phyloP scores from a whole-genome alignment of 164 flowering plant species.

The Vitis riparia region DNA sequence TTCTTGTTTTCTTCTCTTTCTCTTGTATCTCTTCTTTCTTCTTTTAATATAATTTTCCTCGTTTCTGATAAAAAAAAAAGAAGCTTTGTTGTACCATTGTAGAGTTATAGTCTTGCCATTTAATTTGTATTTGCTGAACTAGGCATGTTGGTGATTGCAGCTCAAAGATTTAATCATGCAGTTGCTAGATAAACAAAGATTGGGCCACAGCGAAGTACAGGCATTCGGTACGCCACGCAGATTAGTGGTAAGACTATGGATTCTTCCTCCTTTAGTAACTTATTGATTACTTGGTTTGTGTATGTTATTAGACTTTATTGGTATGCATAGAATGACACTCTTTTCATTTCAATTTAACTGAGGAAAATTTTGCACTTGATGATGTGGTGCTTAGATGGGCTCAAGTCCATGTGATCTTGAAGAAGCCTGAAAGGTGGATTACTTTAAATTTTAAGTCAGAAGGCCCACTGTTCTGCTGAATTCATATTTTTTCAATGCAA shows the following conservation, averaged over 20 bases:
- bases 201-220: constrained; percentile 67
- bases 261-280: not conserved
- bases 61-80: too few species aligned
- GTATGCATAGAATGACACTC: not conserved
- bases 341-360: not conserved
- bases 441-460: not conserved
- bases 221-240: constrained; percentile 92
- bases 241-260: constrained; percentile 58
- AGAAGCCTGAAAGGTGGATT: not conserved
- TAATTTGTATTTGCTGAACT: constrained; percentile 1
- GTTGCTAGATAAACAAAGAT: constrained; percentile 69
- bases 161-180: constrained; percentile 58
- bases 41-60: too few species aligned
- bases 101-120: not conserved
- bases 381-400: not conserved
- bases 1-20: too few species aligned
- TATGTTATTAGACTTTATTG: not conserved
- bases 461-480: not conserved
- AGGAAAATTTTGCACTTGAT: not conserved
- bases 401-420: not conserved
- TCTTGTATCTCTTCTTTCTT: too few species aligned
- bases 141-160: constrained; percentile 47
- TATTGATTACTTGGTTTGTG: not conserved
- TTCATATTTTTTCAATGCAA: not conserved
- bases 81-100: not conserved